Conservation (phyloP, 257 asterid genomes). For the Jaltomata sinuosa region DNA sequence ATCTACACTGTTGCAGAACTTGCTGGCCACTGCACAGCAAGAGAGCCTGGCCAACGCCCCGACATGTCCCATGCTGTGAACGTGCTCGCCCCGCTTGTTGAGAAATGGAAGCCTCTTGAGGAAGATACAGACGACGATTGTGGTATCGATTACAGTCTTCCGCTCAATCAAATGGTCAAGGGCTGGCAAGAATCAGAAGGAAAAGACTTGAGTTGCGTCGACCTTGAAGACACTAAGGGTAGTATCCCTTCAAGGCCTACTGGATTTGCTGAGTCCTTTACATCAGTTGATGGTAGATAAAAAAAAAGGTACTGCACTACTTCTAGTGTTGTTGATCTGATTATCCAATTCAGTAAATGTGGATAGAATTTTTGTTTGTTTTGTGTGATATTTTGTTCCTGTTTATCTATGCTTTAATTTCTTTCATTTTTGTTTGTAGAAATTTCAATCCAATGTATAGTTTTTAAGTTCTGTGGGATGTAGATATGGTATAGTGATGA, state of each 20-base stretch:
- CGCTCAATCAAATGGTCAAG: slow-evolving; percentile 83
- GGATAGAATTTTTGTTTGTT: background rate
- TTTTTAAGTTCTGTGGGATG: background rate
- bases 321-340: background rate
- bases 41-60: slow-evolving; percentile 83
- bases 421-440: background rate
- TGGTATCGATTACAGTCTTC: slow-evolving; percentile 89
- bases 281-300: slow-evolving; percentile 75
- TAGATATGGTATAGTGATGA: background rate
- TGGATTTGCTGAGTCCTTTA: slow-evolving; percentile 84
- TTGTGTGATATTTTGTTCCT: slow-evolving; percentile 1
- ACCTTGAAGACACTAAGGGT: slow-evolving; percentile 76
- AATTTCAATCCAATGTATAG: background rate
- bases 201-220: slow-evolving; percentile 39
- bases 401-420: background rate
- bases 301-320: background rate
- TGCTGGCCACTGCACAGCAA: slow-evolving; percentile 85
- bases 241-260: slow-evolving; percentile 85
- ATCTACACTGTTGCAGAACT: slow-evolving; percentile 64
- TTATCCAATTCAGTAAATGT: background rate
- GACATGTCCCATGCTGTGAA: slow-evolving; percentile 85
- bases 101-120: slow-evolving; percentile 73
- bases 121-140: slow-evolving; percentile 63
- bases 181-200: slow-evolving; percentile 86
- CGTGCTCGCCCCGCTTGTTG: slow-evolving; percentile 57